These are phyloP conservation scores for Sugiyamaella qingdaonensis DNA, from an alignment of 805 yeast genomes.

Conservation along the genomic window DNA sequence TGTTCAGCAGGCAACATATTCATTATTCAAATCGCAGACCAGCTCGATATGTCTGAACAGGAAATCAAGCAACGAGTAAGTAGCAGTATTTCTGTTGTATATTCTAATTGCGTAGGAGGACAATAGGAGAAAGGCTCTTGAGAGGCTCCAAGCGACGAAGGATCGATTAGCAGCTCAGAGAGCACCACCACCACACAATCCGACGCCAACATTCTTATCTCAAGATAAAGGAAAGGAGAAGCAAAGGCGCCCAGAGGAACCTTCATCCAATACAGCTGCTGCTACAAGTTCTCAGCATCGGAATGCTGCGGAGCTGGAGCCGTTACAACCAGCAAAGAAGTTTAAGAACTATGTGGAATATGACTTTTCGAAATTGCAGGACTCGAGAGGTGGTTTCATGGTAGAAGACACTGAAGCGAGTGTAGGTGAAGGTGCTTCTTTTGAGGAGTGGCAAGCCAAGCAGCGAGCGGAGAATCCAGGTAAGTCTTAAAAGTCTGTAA, in stretches of 20 bases:
- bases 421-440: constrained; percentile 30
- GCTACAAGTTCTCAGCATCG: constrained; percentile 9
- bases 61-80: constrained; percentile 7
- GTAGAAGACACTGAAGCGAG: constrained; percentile 36
- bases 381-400: constrained; percentile 82
- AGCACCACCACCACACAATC: not conserved
- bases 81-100: not conserved
- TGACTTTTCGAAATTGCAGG: constrained; percentile 88
- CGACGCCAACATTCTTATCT: not conserved
- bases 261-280: not conserved
- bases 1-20: too few species aligned
- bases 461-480: constrained; percentile 33
- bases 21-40: too few species aligned
- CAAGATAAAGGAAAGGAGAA: not conserved
- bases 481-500: not conserved
- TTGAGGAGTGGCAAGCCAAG: constrained; percentile 56
- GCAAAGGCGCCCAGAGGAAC: constrained; percentile 1
- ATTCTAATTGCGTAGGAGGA: constrained; percentile 10
- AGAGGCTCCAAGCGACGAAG: constrained; percentile 22
- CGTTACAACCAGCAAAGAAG: constrained; percentile 24
- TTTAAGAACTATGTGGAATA: constrained; percentile 38
- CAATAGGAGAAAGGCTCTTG: constrained; percentile 21
- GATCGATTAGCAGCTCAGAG: constrained; percentile 21
- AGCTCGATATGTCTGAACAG: not conserved
- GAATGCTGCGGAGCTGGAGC: constrained; percentile 15